phyloP scores from a whole-genome alignment of 176 grass and related monocot species.

The Alopecurus myosuroides region DNA sequence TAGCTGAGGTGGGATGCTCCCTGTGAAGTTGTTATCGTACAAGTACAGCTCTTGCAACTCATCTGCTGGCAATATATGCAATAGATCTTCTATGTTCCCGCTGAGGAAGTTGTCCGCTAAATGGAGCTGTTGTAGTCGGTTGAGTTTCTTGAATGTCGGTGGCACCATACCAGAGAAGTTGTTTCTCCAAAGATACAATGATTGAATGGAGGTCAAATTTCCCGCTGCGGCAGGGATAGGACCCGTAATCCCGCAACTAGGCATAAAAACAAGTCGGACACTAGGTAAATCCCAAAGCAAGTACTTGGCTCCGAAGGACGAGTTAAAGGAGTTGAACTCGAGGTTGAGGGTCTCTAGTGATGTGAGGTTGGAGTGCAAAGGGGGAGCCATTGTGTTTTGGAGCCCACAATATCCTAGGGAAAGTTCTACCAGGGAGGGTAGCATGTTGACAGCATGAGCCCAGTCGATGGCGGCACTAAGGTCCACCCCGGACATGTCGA shows the following conservation, averaged over 20 bases:
- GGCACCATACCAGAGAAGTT: neutral
- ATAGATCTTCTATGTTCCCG: neutral
- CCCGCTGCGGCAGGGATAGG: neutral
- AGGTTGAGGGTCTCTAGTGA: constrained; percentile 13
- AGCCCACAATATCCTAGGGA: neutral
- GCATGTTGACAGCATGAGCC: constrained; percentile 17
- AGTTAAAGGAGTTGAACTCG: neutral
- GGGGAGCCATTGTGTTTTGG: neutral
- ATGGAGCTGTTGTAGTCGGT: neutral
- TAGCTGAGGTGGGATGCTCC: neutral
- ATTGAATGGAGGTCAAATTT: constrained; percentile 6
- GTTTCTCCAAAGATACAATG: neutral
- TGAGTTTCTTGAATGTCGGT: constrained; percentile 9
- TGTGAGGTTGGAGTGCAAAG: constrained; percentile 15
- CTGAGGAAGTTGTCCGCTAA: neutral
- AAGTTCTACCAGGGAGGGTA: neutral
- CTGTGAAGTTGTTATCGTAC: neutral
- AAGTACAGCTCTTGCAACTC: neutral
- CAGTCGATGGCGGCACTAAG: neutral
- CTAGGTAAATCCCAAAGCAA: constrained; percentile 17
- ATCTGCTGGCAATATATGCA: neutral
- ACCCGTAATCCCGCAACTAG: neutral
- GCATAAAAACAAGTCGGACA: neutral
- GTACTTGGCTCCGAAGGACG: neutral
- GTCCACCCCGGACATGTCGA: neutral